Evolutionary conservation across 305 asterid genomes (phyloP).

Genomic region (Coffea humblotiana): DNA sequence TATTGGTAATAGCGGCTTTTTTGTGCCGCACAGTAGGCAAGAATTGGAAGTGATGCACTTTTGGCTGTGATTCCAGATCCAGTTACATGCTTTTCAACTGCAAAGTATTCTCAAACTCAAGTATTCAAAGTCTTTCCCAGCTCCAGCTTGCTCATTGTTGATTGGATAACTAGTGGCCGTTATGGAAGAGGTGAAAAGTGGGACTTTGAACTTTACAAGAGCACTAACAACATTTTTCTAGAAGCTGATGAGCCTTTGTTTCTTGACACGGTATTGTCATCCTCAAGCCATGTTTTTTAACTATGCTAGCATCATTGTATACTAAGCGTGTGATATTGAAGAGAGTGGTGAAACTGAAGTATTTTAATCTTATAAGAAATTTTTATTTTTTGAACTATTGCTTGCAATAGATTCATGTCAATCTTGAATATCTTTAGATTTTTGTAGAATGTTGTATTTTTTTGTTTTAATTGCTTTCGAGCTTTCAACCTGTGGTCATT

Average conservation of each 20-base stretch:
- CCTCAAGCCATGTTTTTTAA: slow-evolving; percentile 8
- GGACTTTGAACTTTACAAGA: slow-evolving; percentile 77
- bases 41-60: slow-evolving; percentile 61
- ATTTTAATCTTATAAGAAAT: background rate
- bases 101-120: slow-evolving; percentile 79
- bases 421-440: background rate
- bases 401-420: background rate
- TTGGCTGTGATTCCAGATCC: slow-evolving; percentile 94
- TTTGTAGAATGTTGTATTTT: background rate
- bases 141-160: slow-evolving; percentile 84
- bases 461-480: background rate
- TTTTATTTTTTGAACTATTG: background rate
- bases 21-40: slow-evolving; percentile 69
- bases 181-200: slow-evolving; percentile 89
- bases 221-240: slow-evolving; percentile 65
- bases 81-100: slow-evolving; percentile 93
- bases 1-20: slow-evolving; percentile 17
- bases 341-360: too few species aligned
- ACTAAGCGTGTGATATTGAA: too few species aligned
- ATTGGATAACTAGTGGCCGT: slow-evolving; percentile 98
- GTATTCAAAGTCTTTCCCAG: slow-evolving; percentile 53
- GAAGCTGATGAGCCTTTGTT: slow-evolving; percentile 61
- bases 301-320: background rate
- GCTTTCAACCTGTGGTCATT: background rate
- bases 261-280: slow-evolving; percentile 72